Conservation (phyloP, 2,329 filamentous ascomycete species). For the Fusarium buharicum region DNA sequence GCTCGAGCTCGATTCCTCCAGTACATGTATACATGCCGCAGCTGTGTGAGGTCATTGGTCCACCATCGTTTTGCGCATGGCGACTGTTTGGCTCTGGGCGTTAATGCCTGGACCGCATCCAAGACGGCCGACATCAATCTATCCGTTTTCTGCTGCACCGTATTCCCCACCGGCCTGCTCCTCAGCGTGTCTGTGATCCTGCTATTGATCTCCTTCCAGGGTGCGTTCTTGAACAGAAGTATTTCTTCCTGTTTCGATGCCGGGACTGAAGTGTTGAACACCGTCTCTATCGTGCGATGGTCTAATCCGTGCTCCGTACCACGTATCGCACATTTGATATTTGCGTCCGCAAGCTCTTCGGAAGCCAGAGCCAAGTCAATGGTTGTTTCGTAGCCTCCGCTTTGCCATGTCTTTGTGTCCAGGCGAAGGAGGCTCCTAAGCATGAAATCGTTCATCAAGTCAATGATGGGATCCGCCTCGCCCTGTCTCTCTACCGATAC, state of each 20-base stretch:
- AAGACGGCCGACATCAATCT: background rate
- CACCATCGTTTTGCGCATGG: background rate
- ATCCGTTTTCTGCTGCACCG: background rate
- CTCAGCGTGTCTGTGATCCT: background rate
- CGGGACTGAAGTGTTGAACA: background rate
- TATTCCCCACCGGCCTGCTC: background rate
- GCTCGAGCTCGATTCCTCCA: background rate
- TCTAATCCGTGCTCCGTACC: background rate
- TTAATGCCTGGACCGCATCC: background rate
- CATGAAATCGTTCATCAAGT: too few species aligned
- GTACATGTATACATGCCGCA: background rate
- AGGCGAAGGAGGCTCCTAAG: too few species aligned
- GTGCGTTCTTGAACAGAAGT: background rate
- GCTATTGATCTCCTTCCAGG: conserved; percentile 1
- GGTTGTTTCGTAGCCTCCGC: background rate
- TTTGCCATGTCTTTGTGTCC: background rate
- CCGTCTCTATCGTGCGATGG: background rate
- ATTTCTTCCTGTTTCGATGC: background rate
- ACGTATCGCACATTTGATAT: background rate
- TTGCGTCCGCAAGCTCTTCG: background rate
- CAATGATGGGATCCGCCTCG: too few species aligned
- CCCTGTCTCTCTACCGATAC: too few species aligned
- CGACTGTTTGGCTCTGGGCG: background rate
- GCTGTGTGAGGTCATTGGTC: background rate
- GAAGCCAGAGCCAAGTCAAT: background rate